phyloP scores from a whole-genome alignment of 1,139 yeast species.

The Suhomyces panamericanus region DNA sequence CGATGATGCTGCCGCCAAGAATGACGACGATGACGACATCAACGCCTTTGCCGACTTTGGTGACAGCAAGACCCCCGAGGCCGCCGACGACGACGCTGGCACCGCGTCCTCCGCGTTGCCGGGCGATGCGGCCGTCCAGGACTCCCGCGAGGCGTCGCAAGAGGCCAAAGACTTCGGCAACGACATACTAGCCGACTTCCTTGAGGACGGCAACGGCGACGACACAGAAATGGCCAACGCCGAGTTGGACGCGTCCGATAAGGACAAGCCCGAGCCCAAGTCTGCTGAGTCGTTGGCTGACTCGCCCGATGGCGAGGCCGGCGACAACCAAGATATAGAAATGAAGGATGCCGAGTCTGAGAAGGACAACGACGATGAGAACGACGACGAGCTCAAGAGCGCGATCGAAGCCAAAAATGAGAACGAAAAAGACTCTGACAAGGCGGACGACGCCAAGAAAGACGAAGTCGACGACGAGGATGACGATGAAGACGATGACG shows the following conservation, averaged over 20 bases:
- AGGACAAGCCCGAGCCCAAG: background rate
- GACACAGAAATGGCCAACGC: constrained; percentile 3
- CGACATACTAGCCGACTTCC: constrained; percentile 10
- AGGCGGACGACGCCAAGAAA: background rate
- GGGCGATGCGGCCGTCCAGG: background rate
- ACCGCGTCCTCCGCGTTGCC: background rate
- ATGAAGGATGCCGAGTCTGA: constrained; percentile 5
- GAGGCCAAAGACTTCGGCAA: constrained; percentile 1
- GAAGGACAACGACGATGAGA: background rate
- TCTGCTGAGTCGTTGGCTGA: background rate
- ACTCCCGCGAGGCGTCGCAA: background rate
- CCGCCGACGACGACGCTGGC: background rate
- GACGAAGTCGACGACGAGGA: background rate
- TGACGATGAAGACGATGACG: background rate
- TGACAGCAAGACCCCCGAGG: background rate
- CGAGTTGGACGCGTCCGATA: constrained; percentile 1
- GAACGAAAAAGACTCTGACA: background rate
- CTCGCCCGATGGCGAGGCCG: background rate
- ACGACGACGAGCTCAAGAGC: constrained; percentile 1
- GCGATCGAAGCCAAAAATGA: constrained; percentile 2
- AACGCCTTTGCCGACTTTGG: constrained; percentile 6
- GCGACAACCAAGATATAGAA: constrained; percentile 7
- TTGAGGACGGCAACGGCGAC: constrained; percentile 1
- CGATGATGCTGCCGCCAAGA: background rate
- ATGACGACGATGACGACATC: constrained; percentile 1